These are phyloP conservation scores for Lepidium campestre DNA, from an alignment of 441 rosid genomes.

Conservation along the genomic window DNA sequence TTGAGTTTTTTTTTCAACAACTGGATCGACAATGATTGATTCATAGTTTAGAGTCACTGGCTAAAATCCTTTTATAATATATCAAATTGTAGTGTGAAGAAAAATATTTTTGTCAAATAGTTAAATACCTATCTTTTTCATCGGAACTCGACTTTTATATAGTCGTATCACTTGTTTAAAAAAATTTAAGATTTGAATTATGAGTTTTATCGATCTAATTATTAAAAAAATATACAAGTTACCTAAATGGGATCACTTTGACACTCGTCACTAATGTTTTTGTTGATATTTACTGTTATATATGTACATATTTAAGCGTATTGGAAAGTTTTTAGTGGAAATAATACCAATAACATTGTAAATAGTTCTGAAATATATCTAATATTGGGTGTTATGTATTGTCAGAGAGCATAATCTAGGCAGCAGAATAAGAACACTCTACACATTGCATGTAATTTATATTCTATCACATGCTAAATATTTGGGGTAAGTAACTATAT, in stretches of 20 bases:
- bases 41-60: no score
- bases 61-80: no score
- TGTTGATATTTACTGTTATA: not conserved
- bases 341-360: not conserved
- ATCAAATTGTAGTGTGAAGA: no score
- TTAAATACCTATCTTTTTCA: no score
- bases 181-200: no score
- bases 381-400: not conserved
- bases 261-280: not conserved
- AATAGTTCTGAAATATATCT: not conserved
- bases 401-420: conserved; percentile 6
- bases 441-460: not conserved
- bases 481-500: not conserved
- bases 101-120: no score
- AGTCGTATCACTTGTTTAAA: no score
- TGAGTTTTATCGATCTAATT: no score
- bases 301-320: not conserved
- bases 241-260: not conserved
- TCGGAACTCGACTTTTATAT: no score
- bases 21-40: no score
- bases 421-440: conserved; percentile 12
- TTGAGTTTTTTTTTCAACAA: no score
- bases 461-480: not conserved
- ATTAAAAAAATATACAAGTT: not conserved
- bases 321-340: not conserved